Evolutionary conservation across 2,329 filamentous ascomycete species (phyloP).

Genomic region (Cladosporium sp.): DNA sequence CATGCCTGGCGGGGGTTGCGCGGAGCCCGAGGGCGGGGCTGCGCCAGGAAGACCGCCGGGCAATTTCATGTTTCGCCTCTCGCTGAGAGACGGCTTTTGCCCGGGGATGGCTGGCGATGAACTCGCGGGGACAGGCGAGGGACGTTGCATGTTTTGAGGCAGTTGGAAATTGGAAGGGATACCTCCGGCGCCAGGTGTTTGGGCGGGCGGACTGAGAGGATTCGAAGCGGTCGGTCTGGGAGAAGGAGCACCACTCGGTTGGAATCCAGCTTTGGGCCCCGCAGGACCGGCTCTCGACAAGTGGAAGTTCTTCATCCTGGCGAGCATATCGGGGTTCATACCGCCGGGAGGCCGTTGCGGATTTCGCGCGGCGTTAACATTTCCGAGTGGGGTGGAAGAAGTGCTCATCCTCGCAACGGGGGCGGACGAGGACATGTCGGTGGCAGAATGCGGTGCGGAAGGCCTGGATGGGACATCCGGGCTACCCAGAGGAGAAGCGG

Average conservation of each 20-base stretch:
- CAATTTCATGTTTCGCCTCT: constrained; percentile 60
- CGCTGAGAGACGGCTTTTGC: constrained; percentile 54
- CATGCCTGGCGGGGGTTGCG: constrained; percentile 17
- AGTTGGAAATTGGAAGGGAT: constrained; percentile 41
- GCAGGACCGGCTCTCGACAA: constrained; percentile 55
- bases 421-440: constrained; percentile 18
- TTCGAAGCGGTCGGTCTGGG: background rate
- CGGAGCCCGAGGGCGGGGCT: constrained; percentile 12
- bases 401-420: constrained; percentile 55
- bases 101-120: constrained; percentile 45
- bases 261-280: constrained; percentile 14
- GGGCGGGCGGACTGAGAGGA: constrained; percentile 13
- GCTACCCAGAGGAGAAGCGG: constrained; percentile 8
- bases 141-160: constrained; percentile 33
- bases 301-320: constrained; percentile 64
- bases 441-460: constrained; percentile 19
- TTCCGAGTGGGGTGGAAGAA: constrained; percentile 77
- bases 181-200: constrained; percentile 27
- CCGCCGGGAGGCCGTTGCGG: constrained; percentile 33
- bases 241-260: background rate
- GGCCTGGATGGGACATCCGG: constrained; percentile 8
- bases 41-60: constrained; percentile 47
- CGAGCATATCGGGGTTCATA: constrained; percentile 53
- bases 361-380: constrained; percentile 62
- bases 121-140: constrained; percentile 36